phyloP scores from a whole-genome alignment of 345 rosid genomes.

The Salix purpurea region DNA sequence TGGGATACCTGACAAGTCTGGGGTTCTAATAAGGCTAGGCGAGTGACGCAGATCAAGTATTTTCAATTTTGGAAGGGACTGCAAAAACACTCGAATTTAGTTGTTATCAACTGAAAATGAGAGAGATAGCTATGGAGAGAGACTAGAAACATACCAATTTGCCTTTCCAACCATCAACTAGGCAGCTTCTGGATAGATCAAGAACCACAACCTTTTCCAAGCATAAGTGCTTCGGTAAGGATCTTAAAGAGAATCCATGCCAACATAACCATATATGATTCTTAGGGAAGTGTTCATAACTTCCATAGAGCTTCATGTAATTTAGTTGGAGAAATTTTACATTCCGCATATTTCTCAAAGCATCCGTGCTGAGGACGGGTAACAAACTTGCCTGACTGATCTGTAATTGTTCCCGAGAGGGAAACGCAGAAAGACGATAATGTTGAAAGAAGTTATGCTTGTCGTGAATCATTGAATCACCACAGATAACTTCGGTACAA shows the following conservation, averaged over 20 bases:
- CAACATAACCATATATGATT: not conserved
- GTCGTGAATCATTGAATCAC: too few relatives aligned
- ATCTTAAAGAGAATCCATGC: not conserved
- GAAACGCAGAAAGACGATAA: too few relatives aligned
- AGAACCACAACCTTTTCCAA: not conserved
- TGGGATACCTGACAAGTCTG: too few relatives aligned
- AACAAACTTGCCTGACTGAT: not conserved
- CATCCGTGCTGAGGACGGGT: not conserved
- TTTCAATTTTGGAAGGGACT: not conserved
- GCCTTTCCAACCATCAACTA: not conserved
- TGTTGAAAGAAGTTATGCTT: too few relatives aligned
- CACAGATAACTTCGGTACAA: not conserved
- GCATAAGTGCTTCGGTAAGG: not conserved
- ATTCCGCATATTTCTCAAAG: not conserved
- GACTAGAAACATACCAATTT: not conserved
- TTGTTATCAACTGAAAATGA: too few relatives aligned
- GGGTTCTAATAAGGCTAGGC: not conserved
- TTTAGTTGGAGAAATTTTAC: not conserved
- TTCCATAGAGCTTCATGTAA: not conserved
- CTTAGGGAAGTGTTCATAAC: not conserved
- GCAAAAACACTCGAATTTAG: not conserved
- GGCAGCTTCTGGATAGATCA: not conserved
- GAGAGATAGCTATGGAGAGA: not conserved
- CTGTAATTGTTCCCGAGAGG: not conserved
- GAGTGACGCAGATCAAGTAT: constrained; percentile 1